Percentiles rank a stretch among this genome's conserved stretches.
Evolutionary conservation across 768 basidiomycete species (phyloP).

Genomic region (Suillus subluteus): DNA sequence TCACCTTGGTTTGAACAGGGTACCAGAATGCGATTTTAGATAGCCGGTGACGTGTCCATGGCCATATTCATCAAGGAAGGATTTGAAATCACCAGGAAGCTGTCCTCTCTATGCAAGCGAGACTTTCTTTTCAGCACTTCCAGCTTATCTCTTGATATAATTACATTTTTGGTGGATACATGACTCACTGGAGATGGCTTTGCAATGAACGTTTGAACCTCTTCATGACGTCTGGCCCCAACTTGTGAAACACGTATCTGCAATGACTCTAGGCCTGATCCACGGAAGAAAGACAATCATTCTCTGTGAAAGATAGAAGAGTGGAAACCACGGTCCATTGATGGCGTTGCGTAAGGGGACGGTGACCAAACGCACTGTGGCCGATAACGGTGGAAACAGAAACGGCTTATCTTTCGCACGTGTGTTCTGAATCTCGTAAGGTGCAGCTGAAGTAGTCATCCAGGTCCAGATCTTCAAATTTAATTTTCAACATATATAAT

Average conservation of each 20-base stretch:
- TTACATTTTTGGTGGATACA: too few species aligned
- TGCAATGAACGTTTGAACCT: not conserved
- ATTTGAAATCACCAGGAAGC: not conserved
- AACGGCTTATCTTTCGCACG: conserved; percentile 10
- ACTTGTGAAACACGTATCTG: not conserved
- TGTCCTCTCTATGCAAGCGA: not conserved
- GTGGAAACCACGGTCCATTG: too few species aligned
- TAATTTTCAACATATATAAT: conserved; percentile 7
- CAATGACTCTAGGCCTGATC: not conserved
- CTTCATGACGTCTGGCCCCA: too few species aligned
- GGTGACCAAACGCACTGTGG: not conserved
- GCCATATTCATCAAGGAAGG: too few species aligned
- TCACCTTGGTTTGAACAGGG: not conserved
- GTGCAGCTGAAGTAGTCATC: not conserved
- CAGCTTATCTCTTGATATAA: not conserved
- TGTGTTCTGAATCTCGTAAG: not conserved
- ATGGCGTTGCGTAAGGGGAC: too few species aligned
- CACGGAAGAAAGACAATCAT: not conserved
- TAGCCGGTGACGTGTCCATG: not conserved
- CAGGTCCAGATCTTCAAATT: not conserved
- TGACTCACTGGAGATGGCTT: too few species aligned
- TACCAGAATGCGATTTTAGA: not conserved
- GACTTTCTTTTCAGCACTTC: not conserved
- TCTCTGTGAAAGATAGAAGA: not conserved
- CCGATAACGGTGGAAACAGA: not conserved